These are phyloP conservation scores for Colletotrichum caudatum DNA, from an alignment of 2,329 filamentous ascomycete species.

Conservation along the genomic window DNA sequence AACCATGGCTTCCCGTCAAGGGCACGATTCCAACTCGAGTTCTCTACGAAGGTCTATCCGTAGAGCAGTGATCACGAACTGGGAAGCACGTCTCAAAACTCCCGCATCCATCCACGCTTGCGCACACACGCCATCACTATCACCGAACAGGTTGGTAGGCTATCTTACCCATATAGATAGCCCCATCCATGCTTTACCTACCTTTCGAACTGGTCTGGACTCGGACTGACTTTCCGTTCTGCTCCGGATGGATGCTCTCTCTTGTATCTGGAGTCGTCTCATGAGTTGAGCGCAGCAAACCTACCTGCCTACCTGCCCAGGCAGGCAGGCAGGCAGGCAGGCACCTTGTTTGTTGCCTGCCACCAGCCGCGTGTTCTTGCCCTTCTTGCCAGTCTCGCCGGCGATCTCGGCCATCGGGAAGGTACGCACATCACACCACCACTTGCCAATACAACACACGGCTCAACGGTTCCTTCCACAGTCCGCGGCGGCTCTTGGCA, in stretches of 20 bases:
- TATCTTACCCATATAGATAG: not conserved
- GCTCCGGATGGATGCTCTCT: not conserved
- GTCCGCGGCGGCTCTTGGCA: not conserved
- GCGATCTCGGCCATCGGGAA: not conserved
- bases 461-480: not conserved
- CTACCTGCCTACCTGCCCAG: no score
- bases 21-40: not conserved
- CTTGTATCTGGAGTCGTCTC: no score
- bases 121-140: no score
- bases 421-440: not conserved
- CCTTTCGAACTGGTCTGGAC: not conserved
- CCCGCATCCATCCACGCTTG: no score
- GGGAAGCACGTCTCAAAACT: no score
- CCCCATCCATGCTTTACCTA: not conserved
- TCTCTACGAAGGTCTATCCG: not conserved
- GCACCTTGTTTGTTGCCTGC: no score
- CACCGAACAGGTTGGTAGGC: no score
- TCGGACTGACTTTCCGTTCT: not conserved
- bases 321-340: no score
- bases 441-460: not conserved
- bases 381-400: not conserved
- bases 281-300: no score
- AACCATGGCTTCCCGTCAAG: not conserved
- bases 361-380: not conserved
- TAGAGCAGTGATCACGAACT: no score